Percentiles rank a stretch among this genome's conserved stretches.
Evolutionary conservation across 441 rosid genomes (phyloP).

Genomic region (Mallotus japonicus): DNA sequence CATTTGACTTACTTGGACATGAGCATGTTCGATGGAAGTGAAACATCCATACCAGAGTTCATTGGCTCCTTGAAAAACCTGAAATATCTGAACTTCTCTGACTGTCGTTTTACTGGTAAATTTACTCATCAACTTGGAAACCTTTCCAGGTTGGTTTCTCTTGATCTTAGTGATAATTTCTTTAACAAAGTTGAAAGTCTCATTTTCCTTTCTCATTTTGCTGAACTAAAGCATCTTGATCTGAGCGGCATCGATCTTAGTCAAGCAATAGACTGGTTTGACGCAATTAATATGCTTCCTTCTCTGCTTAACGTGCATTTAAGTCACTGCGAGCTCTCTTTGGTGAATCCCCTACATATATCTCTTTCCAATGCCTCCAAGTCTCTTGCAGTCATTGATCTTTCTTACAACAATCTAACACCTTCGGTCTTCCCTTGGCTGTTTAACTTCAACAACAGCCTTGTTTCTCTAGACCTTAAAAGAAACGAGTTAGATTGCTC

Average conservation of each 20-base stretch:
- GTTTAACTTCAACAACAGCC: conserved; percentile 3
- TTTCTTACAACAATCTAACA: background rate
- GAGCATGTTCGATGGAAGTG: background rate
- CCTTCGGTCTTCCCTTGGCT: conserved; percentile 5
- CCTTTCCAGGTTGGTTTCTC: conserved; percentile 8
- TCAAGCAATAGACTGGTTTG: conserved; percentile 9
- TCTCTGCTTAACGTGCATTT: conserved; percentile 8
- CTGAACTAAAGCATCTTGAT: conserved; percentile 5
- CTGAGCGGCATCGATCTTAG: background rate
- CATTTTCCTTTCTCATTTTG: conserved; percentile 1
- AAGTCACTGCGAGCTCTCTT: background rate
- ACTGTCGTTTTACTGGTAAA: background rate
- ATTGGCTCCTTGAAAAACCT: background rate
- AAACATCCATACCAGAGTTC: background rate
- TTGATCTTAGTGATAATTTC: conserved; percentile 4
- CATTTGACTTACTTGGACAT: conserved; percentile 8
- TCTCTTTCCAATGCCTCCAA: background rate
- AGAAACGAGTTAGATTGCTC: background rate
- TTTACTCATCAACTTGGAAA: conserved; percentile 6
- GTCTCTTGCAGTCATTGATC: background rate
- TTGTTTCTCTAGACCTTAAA: background rate
- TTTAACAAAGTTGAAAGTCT: conserved; percentile 1
- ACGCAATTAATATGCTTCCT: conserved; percentile 1
- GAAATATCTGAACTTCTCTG: conserved; percentile 5
- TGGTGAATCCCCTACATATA: background rate